Conservation (phyloP, 2,329 filamentous ascomycete species). For the Colletotrichum melonis region DNA sequence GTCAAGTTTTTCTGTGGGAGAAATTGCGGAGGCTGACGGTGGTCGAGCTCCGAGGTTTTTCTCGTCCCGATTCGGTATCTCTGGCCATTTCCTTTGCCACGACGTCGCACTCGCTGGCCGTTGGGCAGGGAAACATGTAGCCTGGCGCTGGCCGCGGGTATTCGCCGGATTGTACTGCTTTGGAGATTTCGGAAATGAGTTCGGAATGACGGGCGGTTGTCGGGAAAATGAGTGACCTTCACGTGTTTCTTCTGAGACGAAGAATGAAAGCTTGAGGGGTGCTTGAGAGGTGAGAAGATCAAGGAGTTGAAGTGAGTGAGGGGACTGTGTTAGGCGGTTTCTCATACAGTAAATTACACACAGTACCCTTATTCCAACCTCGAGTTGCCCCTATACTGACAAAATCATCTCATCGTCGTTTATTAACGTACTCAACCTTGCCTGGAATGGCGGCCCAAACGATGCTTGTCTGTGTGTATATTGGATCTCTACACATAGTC, state of each 20-base stretch:
- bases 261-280: not conserved
- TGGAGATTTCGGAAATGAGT: not conserved
- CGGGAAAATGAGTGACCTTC: not conserved
- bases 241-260: not conserved
- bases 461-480: constrained; percentile 2
- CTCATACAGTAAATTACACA: not conserved
- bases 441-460: too few species aligned
- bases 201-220: not conserved
- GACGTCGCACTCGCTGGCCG: constrained; percentile 16
- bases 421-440: too few species aligned
- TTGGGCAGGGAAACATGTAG: not conserved
- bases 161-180: not conserved
- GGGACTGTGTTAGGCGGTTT: not conserved
- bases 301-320: not conserved
- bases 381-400: not conserved
- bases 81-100: constrained; percentile 17
- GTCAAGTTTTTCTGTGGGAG: not conserved
- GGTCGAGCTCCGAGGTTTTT: constrained; percentile 34
- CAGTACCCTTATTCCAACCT: not conserved
- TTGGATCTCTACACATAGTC: constrained; percentile 9
- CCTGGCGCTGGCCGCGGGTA: not conserved
- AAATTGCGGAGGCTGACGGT: constrained; percentile 28
- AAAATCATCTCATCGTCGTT: not conserved
- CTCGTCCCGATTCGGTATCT: constrained; percentile 29
- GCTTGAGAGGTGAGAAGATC: not conserved